Percentiles rank a stretch among this genome's conserved stretches.
These are phyloP conservation scores for Colletotrichum lindemuthianum DNA, from an alignment of 2,329 filamentous ascomycete genomes.

Conservation along the genomic window DNA sequence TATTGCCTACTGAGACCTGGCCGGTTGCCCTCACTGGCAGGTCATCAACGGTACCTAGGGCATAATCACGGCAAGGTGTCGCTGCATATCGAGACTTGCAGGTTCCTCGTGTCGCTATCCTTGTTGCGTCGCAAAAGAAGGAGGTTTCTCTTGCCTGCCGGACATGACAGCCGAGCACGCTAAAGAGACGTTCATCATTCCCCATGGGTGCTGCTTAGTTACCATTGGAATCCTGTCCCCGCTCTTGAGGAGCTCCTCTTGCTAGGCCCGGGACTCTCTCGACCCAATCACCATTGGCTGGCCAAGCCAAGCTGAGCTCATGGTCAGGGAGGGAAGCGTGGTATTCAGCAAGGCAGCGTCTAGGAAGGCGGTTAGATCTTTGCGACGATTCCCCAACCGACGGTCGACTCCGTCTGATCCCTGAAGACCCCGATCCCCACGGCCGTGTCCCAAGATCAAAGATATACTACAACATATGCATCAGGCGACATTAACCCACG, in stretches of 20 bases:
- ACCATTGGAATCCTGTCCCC: too few relatives aligned
- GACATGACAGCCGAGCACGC: too few relatives aligned
- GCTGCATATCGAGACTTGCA: too few relatives aligned
- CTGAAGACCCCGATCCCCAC: neutral
- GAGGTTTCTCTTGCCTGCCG: too few relatives aligned
- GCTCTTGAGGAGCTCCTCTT: too few relatives aligned
- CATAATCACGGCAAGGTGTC: neutral
- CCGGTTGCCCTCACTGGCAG: too few relatives aligned
- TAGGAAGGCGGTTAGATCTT: neutral
- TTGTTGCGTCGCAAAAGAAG: too few relatives aligned
- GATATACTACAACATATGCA: neutral
- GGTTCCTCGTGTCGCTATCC: too few relatives aligned
- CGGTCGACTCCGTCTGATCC: constrained; percentile 9
- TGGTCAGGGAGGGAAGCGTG: neutral
- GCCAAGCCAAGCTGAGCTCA: constrained; percentile 22
- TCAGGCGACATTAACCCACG: neutral
- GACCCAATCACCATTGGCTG: neutral
- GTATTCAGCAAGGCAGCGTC: constrained; percentile 8
- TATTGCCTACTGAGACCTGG: too few relatives aligned
- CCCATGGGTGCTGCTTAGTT: too few relatives aligned
- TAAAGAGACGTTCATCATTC: too few relatives aligned
- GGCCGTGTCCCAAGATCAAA: neutral
- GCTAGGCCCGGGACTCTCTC: neutral
- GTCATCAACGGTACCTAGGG: too few relatives aligned
- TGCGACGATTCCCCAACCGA: constrained; percentile 5